phyloP scores from a whole-genome alignment of 2,329 filamentous ascomycete genomes.

The Scedosporium dehoogii region DNA sequence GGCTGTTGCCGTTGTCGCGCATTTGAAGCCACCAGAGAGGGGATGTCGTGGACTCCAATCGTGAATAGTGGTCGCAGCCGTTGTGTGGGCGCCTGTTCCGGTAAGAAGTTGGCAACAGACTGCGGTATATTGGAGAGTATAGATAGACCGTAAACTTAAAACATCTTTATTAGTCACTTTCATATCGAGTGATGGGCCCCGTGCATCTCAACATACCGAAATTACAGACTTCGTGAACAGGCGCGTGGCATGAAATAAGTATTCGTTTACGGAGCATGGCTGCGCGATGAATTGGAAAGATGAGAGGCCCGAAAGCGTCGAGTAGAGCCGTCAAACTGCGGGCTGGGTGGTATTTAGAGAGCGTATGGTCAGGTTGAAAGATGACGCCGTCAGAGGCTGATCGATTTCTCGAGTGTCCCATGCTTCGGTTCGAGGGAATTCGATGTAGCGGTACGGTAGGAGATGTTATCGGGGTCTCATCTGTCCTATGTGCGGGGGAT shows the following conservation, averaged over 20 bases:
- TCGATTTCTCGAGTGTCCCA: constrained; percentile 42
- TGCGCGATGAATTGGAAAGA: constrained; percentile 85
- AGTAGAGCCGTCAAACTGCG: constrained; percentile 70
- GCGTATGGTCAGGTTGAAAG: constrained; percentile 49
- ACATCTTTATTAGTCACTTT: not conserved
- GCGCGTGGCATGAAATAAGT: constrained; percentile 74
- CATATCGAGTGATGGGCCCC: not conserved
- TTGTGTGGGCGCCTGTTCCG: constrained; percentile 48
- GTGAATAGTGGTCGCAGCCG: constrained; percentile 80
- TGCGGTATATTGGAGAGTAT: constrained; percentile 80
- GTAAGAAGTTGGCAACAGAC: constrained; percentile 60
- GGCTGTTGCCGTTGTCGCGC: not conserved
- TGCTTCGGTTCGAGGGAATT: constrained; percentile 21
- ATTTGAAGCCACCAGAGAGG: constrained; percentile 45
- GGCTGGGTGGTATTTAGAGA: constrained; percentile 76
- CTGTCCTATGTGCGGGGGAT: not conserved
- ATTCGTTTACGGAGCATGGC: constrained; percentile 82
- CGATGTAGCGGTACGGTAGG: constrained; percentile 32
- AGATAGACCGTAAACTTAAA: constrained; percentile 89
- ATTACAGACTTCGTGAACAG: constrained; percentile 77
- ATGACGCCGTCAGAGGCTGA: constrained; percentile 54
- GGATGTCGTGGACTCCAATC: constrained; percentile 87
- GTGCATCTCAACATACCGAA: constrained; percentile 53
- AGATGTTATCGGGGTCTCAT: constrained; percentile 42
- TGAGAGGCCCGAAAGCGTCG: constrained; percentile 76